Percentiles rank a stretch among this genome's conserved stretches.
These are phyloP conservation scores for Gracilaria domingensis DNA, from an alignment of 23 red algal species.

Conservation along the genomic window DNA sequence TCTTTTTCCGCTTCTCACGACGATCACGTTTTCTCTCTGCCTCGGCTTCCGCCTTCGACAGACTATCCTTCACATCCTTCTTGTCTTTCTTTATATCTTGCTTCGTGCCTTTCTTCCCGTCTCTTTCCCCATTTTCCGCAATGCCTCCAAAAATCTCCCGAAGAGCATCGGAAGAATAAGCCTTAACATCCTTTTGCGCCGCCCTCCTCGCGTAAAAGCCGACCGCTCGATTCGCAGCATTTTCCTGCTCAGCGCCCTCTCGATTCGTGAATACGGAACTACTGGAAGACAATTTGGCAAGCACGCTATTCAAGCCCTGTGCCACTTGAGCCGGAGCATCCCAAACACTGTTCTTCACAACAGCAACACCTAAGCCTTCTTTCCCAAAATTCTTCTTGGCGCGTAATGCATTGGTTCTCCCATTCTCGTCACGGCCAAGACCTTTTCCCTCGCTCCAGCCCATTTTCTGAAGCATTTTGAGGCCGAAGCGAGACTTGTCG, in stretches of 20 bases:
- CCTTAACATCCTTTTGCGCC: slow-evolving; percentile 67
- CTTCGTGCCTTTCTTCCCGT: background rate
- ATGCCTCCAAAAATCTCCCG: slow-evolving; percentile 74
- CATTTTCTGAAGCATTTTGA: slow-evolving; percentile 77
- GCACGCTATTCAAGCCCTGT: slow-evolving; percentile 63
- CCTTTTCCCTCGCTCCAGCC: slow-evolving; percentile 90
- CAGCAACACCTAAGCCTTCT: slow-evolving; percentile 44
- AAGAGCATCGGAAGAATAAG: slow-evolving; percentile 55
- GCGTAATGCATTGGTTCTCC: slow-evolving; percentile 37
- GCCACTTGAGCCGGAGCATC: slow-evolving; percentile 46
- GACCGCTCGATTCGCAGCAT: background rate
- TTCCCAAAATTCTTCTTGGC: slow-evolving; percentile 61
- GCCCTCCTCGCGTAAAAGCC: slow-evolving; percentile 60
- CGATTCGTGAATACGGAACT: background rate
- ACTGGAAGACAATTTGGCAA: slow-evolving; percentile 26
- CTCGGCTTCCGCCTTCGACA: background rate
- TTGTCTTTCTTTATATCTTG: background rate
- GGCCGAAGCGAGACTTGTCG: slow-evolving; percentile 64
- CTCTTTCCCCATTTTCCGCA: background rate
- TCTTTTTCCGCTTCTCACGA: slow-evolving; percentile 41
- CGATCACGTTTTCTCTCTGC: background rate
- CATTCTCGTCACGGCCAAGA: slow-evolving; percentile 70
- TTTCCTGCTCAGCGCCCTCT: background rate
- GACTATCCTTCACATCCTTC: too few species aligned
- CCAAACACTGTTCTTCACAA: slow-evolving; percentile 31